Base-by-base conservation (phyloP, 768 basidiomycete species). In the Coprinopsis strossmayeri region DNA sequence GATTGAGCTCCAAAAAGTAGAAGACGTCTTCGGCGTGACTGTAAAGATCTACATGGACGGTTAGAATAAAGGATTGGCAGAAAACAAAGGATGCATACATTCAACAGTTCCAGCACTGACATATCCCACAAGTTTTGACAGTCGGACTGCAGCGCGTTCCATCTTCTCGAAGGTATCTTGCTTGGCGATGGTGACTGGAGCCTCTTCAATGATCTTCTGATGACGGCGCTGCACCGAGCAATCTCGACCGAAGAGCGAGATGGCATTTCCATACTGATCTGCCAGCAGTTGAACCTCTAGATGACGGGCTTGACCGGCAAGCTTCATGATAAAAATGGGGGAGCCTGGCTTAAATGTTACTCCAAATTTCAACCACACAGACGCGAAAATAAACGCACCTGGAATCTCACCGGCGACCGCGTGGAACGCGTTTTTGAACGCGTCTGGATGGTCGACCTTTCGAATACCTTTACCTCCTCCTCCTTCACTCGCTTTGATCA, bases 201-300 rank as follows among this genome's bases (percentile, higher is more conserved):
- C 96, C 66, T 99, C 96, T 69, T 99, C 96, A 53, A 99, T 99
- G 58, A 99, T 99, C 74, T 99, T 99, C 67, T 99, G 96, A 67
- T 99, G 96, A 48, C 96, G 88, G 58, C 96, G 87, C 67, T 99
- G 96, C 40, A 99, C 96, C 49, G 96, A 99, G 65, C 96, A 99
- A 65, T 98, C 96, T 59, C 96, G 94, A 60, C 96, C 96, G 61
- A 99, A 99, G 48, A 99, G 77, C 35, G 96, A 98, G 59, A 99
- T 98, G 24, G 96, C 96, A 65, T 96, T 94, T 49, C 96, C 96
- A 64, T 99, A 99, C 66, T 99, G 96, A 70, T 99, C 96, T 41
- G 96, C 96, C 30, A 99, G 82, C 30, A 99, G 81, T 66, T 99
- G 96, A 24, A 98, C 96, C 67, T 99, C 96, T 59, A 99, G 72